Conservation (phyloP, 495 filamentous ascomycete genomes). For the Staphylotrichum longicolle region DNA sequence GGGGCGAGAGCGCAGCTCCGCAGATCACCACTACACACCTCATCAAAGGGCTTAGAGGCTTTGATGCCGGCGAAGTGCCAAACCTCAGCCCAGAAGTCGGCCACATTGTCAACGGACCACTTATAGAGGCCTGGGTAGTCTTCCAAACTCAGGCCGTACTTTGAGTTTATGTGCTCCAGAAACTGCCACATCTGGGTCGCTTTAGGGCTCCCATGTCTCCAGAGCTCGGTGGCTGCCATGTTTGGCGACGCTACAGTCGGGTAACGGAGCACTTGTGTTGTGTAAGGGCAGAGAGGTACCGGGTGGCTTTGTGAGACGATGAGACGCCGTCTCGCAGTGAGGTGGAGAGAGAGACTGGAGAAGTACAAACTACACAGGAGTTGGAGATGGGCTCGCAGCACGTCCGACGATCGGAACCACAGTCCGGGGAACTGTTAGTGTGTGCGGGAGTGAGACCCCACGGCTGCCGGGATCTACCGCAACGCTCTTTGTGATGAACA, state of each 20-base stretch:
- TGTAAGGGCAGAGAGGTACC: neutral
- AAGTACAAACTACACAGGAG: no score
- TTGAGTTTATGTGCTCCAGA: slow-evolving; percentile 63
- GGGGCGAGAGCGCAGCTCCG: neutral
- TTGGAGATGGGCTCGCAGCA: no score
- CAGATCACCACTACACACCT: slow-evolving; percentile 44
- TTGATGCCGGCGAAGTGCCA: slow-evolving; percentile 78
- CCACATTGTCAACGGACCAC: slow-evolving; percentile 79
- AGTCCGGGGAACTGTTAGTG: neutral
- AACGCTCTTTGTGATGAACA: neutral
- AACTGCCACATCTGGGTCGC: slow-evolving; percentile 69
- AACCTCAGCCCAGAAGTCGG: slow-evolving; percentile 78
- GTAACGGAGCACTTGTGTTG: neutral
- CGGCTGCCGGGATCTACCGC: no score
- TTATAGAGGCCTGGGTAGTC: slow-evolving; percentile 69
- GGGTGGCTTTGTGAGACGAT: no score
- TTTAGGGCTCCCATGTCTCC: slow-evolving; percentile 66
- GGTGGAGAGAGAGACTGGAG: no score
- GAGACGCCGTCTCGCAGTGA: no score
- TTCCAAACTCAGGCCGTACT: slow-evolving; percentile 59
- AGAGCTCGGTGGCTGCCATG: slow-evolving; percentile 55
- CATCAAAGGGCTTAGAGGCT: slow-evolving; percentile 60
- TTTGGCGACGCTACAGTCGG: neutral
- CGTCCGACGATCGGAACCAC: neutral
- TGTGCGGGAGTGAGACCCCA: neutral